phyloP scores from a whole-genome alignment of 345 rosid species.

The Atalantia buxifolia region DNA sequence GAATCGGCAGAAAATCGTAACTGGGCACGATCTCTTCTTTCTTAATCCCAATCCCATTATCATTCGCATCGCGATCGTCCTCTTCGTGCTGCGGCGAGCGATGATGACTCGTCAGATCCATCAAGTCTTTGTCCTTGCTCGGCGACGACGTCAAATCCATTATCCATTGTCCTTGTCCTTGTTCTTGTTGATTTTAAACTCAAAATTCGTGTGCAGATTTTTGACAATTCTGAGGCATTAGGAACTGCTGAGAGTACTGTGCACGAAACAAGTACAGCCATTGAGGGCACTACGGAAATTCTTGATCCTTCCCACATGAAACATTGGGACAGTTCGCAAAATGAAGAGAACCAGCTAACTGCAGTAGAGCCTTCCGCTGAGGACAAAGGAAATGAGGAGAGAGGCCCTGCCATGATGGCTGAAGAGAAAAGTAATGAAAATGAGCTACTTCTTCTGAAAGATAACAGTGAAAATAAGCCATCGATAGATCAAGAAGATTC shows the following conservation, averaged over 20 bases:
- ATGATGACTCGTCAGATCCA: slow-evolving; percentile 57
- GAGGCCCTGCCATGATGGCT: not conserved
- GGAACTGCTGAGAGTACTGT: slow-evolving; percentile 5
- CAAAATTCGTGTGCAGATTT: slow-evolving; percentile 11
- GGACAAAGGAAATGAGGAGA: slow-evolving; percentile 9
- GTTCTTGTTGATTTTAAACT: not conserved
- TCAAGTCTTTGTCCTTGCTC: slow-evolving; percentile 19
- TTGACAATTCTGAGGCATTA: not conserved
- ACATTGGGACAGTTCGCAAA: slow-evolving; percentile 8
- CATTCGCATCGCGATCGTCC: slow-evolving; percentile 19
- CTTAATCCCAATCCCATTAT: slow-evolving; percentile 27
- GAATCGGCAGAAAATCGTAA: slow-evolving; percentile 87
- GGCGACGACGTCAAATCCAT: slow-evolving; percentile 63
- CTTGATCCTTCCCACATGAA: not conserved
- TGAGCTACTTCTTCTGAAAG: not conserved
- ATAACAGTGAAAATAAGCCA: not conserved
- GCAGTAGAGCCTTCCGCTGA: slow-evolving; percentile 4
- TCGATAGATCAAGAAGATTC: slow-evolving; percentile 5
- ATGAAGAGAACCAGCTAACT: not conserved
- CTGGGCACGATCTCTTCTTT: slow-evolving; percentile 78
- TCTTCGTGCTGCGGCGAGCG: slow-evolving; percentile 36
- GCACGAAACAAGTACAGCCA: not conserved
- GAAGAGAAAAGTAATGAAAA: not conserved
- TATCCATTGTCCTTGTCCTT: slow-evolving; percentile 32
- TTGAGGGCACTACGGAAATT: slow-evolving; percentile 4